These are phyloP conservation scores for Carex scoparia DNA, from an alignment of 176 grass and related monocot species.

Conservation along the genomic window DNA sequence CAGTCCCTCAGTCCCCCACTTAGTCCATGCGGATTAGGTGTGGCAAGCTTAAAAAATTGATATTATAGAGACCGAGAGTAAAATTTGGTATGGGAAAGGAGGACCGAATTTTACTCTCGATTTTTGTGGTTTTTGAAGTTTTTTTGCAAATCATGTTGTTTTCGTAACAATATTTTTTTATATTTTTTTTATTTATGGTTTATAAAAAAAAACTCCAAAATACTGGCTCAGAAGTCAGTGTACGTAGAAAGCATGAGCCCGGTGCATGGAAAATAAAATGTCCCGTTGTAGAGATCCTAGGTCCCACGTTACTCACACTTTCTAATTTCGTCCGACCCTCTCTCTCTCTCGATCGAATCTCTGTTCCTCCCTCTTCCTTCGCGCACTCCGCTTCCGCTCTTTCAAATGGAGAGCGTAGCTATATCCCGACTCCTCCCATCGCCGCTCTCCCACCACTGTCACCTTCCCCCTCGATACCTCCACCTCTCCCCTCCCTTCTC, in stretches of 20 bases:
- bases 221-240: too few species aligned
- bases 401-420: constrained; percentile 41
- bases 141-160: too few species aligned
- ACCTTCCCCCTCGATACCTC: background rate
- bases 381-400: constrained; percentile 2
- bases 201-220: too few species aligned
- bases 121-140: too few species aligned
- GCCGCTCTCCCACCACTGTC: constrained; percentile 29
- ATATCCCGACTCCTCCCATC: constrained; percentile 30
- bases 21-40: too few species aligned
- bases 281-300: background rate
- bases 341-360: background rate
- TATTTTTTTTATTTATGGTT: too few species aligned
- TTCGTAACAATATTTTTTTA: too few species aligned
- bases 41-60: too few species aligned
- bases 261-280: background rate
- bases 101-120: too few species aligned
- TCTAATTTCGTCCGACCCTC: background rate
- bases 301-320: background rate
- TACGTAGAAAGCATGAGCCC: background rate
- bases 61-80: too few species aligned
- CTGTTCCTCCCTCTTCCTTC: background rate
- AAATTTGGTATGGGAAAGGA: too few species aligned
- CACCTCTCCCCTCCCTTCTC: background rate
- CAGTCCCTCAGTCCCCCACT: too few species aligned